Evolutionary conservation across 2,329 filamentous ascomycete species (phyloP).

Genomic region (Daldinia sp.): DNA sequence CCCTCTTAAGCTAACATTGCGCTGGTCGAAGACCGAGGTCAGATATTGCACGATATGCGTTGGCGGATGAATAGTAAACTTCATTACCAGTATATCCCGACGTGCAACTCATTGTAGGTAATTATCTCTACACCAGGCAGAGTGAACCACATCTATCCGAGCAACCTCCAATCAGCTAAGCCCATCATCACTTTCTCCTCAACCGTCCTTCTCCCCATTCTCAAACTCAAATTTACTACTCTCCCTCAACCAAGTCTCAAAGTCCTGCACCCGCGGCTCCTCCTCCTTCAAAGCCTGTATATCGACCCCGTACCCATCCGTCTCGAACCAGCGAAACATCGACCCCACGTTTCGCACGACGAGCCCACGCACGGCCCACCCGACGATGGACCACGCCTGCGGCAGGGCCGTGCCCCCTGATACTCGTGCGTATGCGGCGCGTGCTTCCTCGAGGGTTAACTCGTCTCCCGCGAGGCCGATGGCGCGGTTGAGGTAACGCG

Average conservation of each 20-base stretch:
- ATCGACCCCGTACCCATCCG: slow-evolving; percentile 52
- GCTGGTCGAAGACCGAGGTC: too few relatives aligned
- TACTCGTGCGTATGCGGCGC: slow-evolving; percentile 42
- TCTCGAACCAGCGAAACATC: slow-evolving; percentile 52
- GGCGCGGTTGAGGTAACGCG: slow-evolving; percentile 45
- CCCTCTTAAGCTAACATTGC: too few relatives aligned
- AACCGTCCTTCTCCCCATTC: not conserved
- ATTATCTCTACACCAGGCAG: too few relatives aligned
- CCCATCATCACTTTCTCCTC: not conserved
- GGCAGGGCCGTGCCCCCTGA: slow-evolving; percentile 42
- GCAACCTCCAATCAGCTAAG: too few relatives aligned
- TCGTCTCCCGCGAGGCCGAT: slow-evolving; percentile 49
- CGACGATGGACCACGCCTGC: slow-evolving; percentile 46
- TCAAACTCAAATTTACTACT: slow-evolving; percentile 44
- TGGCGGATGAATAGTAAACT: too few relatives aligned
- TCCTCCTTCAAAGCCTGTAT: slow-evolving; percentile 44
- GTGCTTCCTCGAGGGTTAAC: slow-evolving; percentile 47
- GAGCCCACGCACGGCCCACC: slow-evolving; percentile 42
- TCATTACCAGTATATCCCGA: too few relatives aligned
- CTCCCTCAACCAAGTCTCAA: slow-evolving; percentile 51
- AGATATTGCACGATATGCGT: too few relatives aligned
- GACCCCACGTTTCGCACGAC: slow-evolving; percentile 43
- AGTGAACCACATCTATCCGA: too few relatives aligned
- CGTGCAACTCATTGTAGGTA: too few relatives aligned
- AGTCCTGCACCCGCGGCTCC: slow-evolving; percentile 46